Evolutionary conservation across 345 rosid genomes (phyloP), one percentile per base, ranked within the genome.

Genomic region (Trapa bicornis): DNA sequence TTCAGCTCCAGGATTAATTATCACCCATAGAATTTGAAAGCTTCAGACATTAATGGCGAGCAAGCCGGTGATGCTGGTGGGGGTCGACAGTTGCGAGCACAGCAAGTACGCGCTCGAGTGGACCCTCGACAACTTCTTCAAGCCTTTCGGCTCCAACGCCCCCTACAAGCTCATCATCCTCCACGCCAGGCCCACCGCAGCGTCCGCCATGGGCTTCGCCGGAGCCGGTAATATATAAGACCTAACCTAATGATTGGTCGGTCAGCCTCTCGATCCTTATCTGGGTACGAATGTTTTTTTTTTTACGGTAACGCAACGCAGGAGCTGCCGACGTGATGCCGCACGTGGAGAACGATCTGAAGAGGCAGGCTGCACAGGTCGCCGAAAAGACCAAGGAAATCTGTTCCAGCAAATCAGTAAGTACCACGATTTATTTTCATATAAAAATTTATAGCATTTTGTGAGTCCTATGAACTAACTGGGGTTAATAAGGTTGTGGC

Each of bases 301-400:
- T 22, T 22, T 22, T 22, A 22, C 29, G 29, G 29, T 22, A 22
- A 3, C 8, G 41, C n/a, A 12, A 41, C 7, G 41, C 74, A 90
- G 98, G 90, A 67, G 85, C 86, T 60, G 91, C 86, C 0, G 97
- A 87, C 39, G 82, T 89, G 63, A 41, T 87, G 37, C 85, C 91
- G 4, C 32, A 47, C 66, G 85, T 91, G 67, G 96, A 91, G 4
- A 47, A 82, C 1, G 96, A 89, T 84, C 77, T 94, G 87, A 86
- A 77, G 86, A 86, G 38, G 76, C 78, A 65, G 0, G 96, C 96
- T 66, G 79, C 86, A 13, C 81, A 73, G 70, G 86, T 91, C 71
- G 52, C 84, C 7, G 96, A 84, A 6, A 83, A 79, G 67, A 80
- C 96, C 43, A 89, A 84, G 84, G 80, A 75, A 33, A 32, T 83